A percentile compares a stretch with the other conserved stretches of the same genome.
These are phyloP conservation scores for Leptosphaerulina australis DNA, from an alignment of 2,329 filamentous ascomycete genomes.

Conservation along the genomic window DNA sequence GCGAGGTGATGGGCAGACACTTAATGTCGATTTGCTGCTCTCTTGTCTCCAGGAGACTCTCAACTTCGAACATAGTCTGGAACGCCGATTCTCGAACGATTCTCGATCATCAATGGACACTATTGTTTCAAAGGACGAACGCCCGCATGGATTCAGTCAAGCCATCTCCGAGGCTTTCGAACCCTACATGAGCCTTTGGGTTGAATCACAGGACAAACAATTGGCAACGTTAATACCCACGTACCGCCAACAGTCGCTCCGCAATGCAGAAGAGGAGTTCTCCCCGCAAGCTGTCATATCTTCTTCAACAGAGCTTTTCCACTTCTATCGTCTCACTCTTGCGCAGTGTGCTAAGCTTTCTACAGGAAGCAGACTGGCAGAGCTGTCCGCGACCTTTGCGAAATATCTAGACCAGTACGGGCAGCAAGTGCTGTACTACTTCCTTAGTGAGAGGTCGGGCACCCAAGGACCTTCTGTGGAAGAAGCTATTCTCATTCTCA, in stretches of 20 bases:
- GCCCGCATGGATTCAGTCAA: conserved; percentile 79
- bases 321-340: conserved; percentile 91
- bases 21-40: conserved; percentile 88
- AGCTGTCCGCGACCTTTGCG: conserved; percentile 82
- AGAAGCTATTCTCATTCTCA: conserved; percentile 84
- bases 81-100: conserved; percentile 77
- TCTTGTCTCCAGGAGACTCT: conserved; percentile 93
- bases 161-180: conserved; percentile 96
- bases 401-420: conserved; percentile 96
- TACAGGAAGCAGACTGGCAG: conserved; percentile 82
- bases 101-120: conserved; percentile 88
- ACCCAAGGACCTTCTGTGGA: conserved; percentile 67
- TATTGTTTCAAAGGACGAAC: conserved; percentile 77
- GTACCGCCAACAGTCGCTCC: conserved; percentile 81
- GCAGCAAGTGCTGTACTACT: conserved; percentile 83
- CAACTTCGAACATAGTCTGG: conserved; percentile 92
- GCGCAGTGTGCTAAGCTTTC: conserved; percentile 96
- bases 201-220: conserved; percentile 92
- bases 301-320: conserved; percentile 95
- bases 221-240: conserved; percentile 82
- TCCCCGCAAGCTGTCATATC: conserved; percentile 85
- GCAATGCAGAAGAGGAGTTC: conserved; percentile 88
- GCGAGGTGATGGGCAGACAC: conserved; percentile 72
- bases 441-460: conserved; percentile 65
- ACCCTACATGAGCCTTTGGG: conserved; percentile 95